A percentile compares a stretch with the other conserved stretches of the same genome.
These are phyloP conservation scores for Talaromyces islandicus DNA, from an alignment of 2,329 filamentous ascomycete species.

Conservation along the genomic window DNA sequence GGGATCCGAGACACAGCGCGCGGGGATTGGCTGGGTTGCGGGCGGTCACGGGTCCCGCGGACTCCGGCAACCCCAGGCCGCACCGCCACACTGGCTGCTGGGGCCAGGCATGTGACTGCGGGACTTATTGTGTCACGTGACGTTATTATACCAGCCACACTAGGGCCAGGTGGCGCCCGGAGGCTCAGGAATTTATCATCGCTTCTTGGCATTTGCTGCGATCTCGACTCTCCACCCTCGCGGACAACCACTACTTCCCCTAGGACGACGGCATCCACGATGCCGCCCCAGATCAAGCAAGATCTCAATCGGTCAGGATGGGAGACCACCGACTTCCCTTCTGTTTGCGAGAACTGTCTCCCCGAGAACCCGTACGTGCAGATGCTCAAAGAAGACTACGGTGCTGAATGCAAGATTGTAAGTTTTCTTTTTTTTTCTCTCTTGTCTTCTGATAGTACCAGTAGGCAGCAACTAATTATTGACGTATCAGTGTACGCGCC, in stretches of 20 bases:
- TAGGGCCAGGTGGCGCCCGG: background rate
- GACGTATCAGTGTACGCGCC: conserved; percentile 64
- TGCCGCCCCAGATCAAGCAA: conserved; percentile 92
- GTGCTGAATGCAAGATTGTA: conserved; percentile 70
- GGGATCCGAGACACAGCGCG: background rate
- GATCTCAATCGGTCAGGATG: conserved; percentile 92
- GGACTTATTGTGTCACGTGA: background rate
- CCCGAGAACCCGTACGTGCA: conserved; percentile 97
- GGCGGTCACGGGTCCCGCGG: conserved; percentile 2
- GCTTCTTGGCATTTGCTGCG: background rate
- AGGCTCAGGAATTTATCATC: background rate
- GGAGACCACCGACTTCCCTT: conserved; percentile 63
- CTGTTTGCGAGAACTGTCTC: conserved; percentile 73
- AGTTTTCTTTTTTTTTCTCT: conserved; percentile 10
- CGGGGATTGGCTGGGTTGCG: conserved; percentile 1
- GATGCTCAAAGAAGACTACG: conserved; percentile 97
- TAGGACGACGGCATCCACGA: conserved; percentile 27
- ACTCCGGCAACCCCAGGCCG: background rate
- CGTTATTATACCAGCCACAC: background rate
- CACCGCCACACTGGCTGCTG: background rate
- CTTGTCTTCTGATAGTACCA: background rate
- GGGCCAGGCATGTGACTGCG: background rate
- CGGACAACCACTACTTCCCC: background rate
- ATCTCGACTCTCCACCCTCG: background rate
- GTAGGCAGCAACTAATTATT: conserved; percentile 3